Percentiles rank a stretch among this genome's conserved stretches.
These are phyloP conservation scores for Metschnikowia santaceciliae DNA, from an alignment of 805 yeast species.

Conservation along the genomic window DNA sequence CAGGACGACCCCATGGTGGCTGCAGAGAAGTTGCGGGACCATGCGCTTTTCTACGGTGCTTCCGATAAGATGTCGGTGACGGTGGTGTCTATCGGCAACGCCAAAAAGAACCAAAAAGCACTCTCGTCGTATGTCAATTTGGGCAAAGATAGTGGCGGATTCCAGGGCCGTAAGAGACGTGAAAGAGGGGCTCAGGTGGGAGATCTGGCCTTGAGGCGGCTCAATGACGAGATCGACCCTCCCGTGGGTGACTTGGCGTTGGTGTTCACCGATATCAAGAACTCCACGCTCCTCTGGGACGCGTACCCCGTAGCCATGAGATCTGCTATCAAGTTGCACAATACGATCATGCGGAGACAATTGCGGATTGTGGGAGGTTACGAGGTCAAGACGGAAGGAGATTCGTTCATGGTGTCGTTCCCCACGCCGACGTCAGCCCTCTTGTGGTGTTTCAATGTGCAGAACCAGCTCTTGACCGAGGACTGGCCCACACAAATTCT, in stretches of 20 bases:
- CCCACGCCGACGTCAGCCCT: slow-evolving; percentile 88
- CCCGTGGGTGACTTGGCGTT: slow-evolving; percentile 93
- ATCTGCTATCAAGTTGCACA: slow-evolving; percentile 92
- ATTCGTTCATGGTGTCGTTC: slow-evolving; percentile 96
- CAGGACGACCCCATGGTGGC: slow-evolving; percentile 83
- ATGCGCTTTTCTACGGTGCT: slow-evolving; percentile 90
- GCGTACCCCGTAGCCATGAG: slow-evolving; percentile 90
- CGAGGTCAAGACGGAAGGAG: slow-evolving; percentile 99
- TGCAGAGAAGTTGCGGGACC: slow-evolving; percentile 89
- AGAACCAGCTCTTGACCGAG: slow-evolving; percentile 69
- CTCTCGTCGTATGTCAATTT: slow-evolving; percentile 36
- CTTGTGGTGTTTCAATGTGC: slow-evolving; percentile 93
- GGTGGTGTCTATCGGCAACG: slow-evolving; percentile 67
- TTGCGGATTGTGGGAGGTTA: slow-evolving; percentile 92
- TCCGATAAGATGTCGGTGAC: slow-evolving; percentile 73
- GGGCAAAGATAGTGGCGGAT: slow-evolving; percentile 32
- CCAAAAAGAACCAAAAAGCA: slow-evolving; percentile 29
- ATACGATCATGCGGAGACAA: slow-evolving; percentile 90
- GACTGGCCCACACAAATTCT: slow-evolving; percentile 96
- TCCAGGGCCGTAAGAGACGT: slow-evolving; percentile 37
- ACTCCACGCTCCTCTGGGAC: slow-evolving; percentile 93
- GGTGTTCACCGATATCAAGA: slow-evolving; percentile 96
- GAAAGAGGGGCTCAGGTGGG: slow-evolving; percentile 46
- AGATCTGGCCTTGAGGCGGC: slow-evolving; percentile 75
- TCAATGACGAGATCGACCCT: slow-evolving; percentile 88